Percentiles rank a stretch among this genome's conserved stretches.
Evolutionary conservation across 1,139 yeast species (phyloP).

Genomic region (Chernovozyma sophiae-reginae): DNA sequence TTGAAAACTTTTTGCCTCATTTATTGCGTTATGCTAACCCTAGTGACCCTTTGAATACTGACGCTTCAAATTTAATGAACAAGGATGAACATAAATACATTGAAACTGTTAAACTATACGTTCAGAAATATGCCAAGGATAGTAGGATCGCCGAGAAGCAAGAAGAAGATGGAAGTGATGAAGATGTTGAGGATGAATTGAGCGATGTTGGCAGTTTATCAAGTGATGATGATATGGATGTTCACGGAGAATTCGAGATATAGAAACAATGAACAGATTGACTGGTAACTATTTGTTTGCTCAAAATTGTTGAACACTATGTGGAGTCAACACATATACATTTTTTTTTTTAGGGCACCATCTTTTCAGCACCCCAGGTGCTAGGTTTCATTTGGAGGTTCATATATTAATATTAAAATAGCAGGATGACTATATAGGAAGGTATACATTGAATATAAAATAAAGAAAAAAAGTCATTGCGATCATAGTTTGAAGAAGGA

Average conservation of each 20-base stretch:
- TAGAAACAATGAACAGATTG: too few species aligned
- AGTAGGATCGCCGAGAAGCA: conserved; percentile 33
- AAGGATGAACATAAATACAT: conserved; percentile 67
- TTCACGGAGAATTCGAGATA: conserved; percentile 8
- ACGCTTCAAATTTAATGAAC: conserved; percentile 80
- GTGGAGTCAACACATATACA: too few species aligned
- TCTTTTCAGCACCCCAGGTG: too few species aligned
- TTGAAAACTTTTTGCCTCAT: conserved; percentile 93
- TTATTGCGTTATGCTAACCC: conserved; percentile 90
- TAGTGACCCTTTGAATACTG: conserved; percentile 88
- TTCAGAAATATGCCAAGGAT: conserved; percentile 62
- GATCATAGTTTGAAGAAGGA: too few species aligned
- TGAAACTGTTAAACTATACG: conserved; percentile 69
- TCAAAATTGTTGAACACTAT: too few species aligned
- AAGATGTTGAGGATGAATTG: conserved; percentile 41
- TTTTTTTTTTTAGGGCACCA: too few species aligned
- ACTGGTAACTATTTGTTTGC: too few species aligned
- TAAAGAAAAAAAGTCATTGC: neutral
- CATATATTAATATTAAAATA: conserved; percentile 1
- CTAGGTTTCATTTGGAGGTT: neutral
- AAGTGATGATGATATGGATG: conserved; percentile 39
- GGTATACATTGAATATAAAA: neutral
- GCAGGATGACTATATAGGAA: neutral
- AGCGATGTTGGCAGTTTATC: conserved; percentile 49
- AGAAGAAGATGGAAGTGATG: conserved; percentile 34